A percentile compares a stretch with the other conserved stretches of the same genome.
phyloP scores from a whole-genome alignment of 768 basidiomycete species.

The Termitomyces sp. region DNA sequence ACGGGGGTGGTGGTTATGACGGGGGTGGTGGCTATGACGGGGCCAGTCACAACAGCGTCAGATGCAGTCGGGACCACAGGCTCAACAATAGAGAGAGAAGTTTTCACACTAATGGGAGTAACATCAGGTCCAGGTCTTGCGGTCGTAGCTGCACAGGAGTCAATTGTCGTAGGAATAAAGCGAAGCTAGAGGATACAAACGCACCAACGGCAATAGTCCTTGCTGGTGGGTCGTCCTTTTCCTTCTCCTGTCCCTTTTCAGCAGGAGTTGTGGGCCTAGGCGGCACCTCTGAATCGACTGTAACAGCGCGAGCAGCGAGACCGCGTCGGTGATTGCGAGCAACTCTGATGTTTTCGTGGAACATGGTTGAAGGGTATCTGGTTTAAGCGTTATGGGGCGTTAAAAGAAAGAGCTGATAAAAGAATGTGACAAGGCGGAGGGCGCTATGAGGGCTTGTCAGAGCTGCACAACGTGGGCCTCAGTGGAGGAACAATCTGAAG shows the following conservation, averaged over 20 bases:
- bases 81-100: neutral
- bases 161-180: neutral
- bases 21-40: neutral
- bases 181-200: neutral
- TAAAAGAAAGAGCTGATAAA: constrained; percentile 11
- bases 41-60: neutral
- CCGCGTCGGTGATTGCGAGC: constrained; percentile 9
- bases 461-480: neutral
- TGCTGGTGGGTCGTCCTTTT: neutral
- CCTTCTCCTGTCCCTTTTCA: neutral
- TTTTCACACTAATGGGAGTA: neutral
- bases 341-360: constrained; percentile 12
- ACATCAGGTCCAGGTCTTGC: neutral
- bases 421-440: constrained; percentile 10
- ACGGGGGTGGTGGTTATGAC: neutral
- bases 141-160: neutral
- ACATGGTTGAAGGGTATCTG: constrained; percentile 11
- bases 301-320: constrained; percentile 12
- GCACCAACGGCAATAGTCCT: neutral
- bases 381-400: constrained; percentile 6
- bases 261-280: neutral
- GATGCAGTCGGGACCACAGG: neutral
- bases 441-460: neutral
- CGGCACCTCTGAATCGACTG: neutral
- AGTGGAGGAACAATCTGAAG: neutral